Conservation (phyloP, 2,329 filamentous ascomycete genomes). For the Pseudogymnoascus sp. region DNA sequence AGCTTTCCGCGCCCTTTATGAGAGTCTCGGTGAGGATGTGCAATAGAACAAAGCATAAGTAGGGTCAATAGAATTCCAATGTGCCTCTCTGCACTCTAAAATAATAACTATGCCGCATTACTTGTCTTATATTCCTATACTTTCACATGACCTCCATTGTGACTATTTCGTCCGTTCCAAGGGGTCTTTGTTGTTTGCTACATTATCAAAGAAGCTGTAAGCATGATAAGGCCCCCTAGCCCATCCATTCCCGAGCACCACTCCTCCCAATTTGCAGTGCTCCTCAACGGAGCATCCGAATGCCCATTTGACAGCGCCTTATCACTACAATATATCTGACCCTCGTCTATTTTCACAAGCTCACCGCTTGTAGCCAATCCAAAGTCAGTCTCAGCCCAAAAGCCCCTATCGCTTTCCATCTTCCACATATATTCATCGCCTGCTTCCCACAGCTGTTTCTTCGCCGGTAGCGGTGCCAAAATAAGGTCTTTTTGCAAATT, state of each 20-base stretch:
- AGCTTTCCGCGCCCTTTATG: constrained; percentile 2
- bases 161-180: background rate
- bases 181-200: constrained; percentile 8
- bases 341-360: constrained; percentile 29
- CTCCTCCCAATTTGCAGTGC: constrained; percentile 35
- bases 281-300: constrained; percentile 19
- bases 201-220: constrained; percentile 35
- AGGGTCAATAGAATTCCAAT: background rate
- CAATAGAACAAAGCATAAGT: background rate
- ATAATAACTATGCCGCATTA: background rate
- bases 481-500: constrained; percentile 32
- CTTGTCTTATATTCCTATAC: background rate
- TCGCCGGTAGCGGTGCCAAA: constrained; percentile 38
- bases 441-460: constrained; percentile 41
- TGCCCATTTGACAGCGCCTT: constrained; percentile 19
- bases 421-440: constrained; percentile 33
- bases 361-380: constrained; percentile 32
- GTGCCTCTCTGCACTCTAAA: background rate
- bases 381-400: constrained; percentile 23
- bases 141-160: background rate
- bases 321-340: constrained; percentile 25
- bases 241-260: constrained; percentile 43
- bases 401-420: constrained; percentile 27
- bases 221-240: constrained; percentile 40
- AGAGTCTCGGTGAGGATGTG: background rate